Percentiles rank a stretch among this genome's conserved stretches.
Conservation (phyloP, 2,329 filamentous ascomycete genomes). For the Xylariaceae sp. region DNA sequence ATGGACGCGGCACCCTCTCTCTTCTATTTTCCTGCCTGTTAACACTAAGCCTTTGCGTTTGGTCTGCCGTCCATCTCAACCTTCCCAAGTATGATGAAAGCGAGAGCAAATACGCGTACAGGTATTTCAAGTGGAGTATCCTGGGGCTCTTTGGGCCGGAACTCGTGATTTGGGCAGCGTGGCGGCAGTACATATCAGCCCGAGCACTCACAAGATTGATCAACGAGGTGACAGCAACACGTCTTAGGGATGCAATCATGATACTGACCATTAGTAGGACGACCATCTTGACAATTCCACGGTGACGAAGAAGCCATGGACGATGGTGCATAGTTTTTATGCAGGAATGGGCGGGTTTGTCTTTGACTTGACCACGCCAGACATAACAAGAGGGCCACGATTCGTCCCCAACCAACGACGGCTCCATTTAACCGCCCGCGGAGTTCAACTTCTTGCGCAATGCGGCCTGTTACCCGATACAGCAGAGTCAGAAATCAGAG, state of each 20-base stretch:
- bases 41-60: not conserved
- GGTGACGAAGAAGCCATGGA: not conserved
- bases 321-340: conserved; percentile 9
- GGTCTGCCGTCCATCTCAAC: conserved; percentile 2
- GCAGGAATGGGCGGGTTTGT: conserved; percentile 9
- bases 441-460: not conserved
- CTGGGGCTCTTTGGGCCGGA: conserved; percentile 3
- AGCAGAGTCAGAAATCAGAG: conserved; percentile 1
- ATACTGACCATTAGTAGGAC: no score
- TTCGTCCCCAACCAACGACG: not conserved
- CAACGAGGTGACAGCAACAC: not conserved
- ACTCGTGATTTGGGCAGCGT: conserved; percentile 3
- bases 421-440: not conserved
- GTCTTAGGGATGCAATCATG: no score
- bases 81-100: not conserved
- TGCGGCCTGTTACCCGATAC: conserved; percentile 3
- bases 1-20: not conserved
- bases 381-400: not conserved
- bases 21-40: conserved; percentile 4
- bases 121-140: conserved; percentile 3
- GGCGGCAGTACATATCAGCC: conserved; percentile 1
- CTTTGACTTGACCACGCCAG: not conserved
- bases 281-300: no score
- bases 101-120: not conserved
- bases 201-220: not conserved